phyloP scores from a whole-genome alignment of 345 rosid species.

The Abelmoschus esculentus region DNA sequence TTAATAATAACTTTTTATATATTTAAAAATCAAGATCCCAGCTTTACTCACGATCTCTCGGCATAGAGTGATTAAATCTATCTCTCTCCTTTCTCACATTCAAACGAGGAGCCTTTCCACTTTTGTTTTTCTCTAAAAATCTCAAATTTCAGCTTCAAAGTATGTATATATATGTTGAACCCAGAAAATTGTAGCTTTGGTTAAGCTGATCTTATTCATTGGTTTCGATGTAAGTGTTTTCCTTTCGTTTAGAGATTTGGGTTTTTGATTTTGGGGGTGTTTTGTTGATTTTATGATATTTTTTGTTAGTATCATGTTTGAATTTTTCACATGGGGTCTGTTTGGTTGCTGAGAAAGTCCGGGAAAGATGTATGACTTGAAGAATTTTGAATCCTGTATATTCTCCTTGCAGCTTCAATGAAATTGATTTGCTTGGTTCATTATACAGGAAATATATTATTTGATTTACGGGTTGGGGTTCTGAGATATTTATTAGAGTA shows the following conservation, averaged over 20 bases:
- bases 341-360: neutral
- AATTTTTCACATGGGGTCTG: neutral
- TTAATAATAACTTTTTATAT: constrained; percentile 7
- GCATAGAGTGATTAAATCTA: constrained; percentile 40
- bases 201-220: constrained; percentile 14
- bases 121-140: neutral
- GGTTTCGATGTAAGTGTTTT: constrained; percentile 23
- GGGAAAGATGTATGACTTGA: neutral
- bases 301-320: neutral
- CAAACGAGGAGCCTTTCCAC: constrained; percentile 15
- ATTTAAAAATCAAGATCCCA: constrained; percentile 8
- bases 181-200: neutral
- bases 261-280: constrained; percentile 10
- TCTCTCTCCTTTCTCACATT: constrained; percentile 1
- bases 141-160: constrained; percentile 4
- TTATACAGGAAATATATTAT: neutral
- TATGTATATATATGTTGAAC: neutral
- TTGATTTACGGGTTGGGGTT: neutral
- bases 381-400: neutral
- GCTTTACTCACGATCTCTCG: neutral
- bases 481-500: neutral
- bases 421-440: constrained; percentile 2
- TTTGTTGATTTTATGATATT: neutral
- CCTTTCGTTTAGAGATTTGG: neutral
- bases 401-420: neutral